Conservation (phyloP, 2,329 filamentous ascomycete genomes). For the Macrophomina phaseolina region DNA sequence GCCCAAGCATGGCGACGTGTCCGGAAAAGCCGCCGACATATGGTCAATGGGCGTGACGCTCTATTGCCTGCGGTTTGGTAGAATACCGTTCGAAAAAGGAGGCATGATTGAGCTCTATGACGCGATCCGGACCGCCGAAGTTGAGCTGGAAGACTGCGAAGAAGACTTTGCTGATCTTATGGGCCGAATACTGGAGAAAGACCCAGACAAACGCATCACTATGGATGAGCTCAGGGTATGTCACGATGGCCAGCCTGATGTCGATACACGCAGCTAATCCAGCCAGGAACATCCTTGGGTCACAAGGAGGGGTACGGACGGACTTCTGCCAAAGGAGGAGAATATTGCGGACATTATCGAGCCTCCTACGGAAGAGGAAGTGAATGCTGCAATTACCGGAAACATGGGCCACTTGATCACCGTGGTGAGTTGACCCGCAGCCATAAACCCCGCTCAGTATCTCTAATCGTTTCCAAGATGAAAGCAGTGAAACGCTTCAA, state of each 20-base stretch:
- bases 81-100: constrained; percentile 81
- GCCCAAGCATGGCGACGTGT: constrained; percentile 82
- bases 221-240: constrained; percentile 83
- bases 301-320: constrained; percentile 77
- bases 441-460: too few relatives aligned
- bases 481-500: constrained; percentile 93
- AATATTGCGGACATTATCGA: constrained; percentile 84
- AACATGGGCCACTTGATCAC: constrained; percentile 87
- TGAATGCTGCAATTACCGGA: constrained; percentile 86
- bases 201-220: constrained; percentile 79
- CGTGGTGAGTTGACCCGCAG: constrained; percentile 62
- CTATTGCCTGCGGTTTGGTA: constrained; percentile 89
- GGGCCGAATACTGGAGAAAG: constrained; percentile 76
- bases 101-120: constrained; percentile 88
- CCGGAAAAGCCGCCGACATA: constrained; percentile 88
- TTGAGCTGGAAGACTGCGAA: constrained; percentile 67
- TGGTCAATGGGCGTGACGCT: constrained; percentile 98
- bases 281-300: constrained; percentile 89
- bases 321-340: constrained; percentile 78
- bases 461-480: constrained; percentile 60
- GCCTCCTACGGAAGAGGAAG: constrained; percentile 85
- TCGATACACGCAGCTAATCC: not conserved
- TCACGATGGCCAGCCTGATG: not conserved
- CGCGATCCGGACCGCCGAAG: constrained; percentile 75
- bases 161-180: constrained; percentile 78